Base-by-base conservation (phyloP, 345 rosid genomes). In the Aegle marmelos region DNA sequence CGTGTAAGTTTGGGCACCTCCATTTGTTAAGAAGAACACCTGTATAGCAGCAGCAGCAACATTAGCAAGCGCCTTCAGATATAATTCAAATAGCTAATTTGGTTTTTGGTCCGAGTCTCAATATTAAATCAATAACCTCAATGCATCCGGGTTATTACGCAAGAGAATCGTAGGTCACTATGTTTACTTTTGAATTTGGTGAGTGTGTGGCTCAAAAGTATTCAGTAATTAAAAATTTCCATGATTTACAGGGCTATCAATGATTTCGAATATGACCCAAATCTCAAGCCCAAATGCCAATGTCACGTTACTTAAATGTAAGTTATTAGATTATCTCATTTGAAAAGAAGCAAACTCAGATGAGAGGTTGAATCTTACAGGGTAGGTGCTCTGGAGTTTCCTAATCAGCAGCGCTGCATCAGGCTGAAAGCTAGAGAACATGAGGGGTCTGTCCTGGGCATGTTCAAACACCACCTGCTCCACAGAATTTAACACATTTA, bases 11-110 rank as follows among this genome's bases (percentile, higher is more conserved):
- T 88, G 91, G 76, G 69, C 28, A 34, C 93, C 93, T n/a, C 91
- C 94, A 82, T 90, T 87, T 31, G 94, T 92, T 77, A 90, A 82
- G 69, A 92, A 92, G 81, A 86, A 89, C 30, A 92, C 96, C 94
- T 91, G 82, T 17, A 28, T 37, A 19, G 62, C 53, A 68, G n/a
- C 66, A 68, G 10, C 74, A 45, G 16, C 66, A 72, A 3, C 74
- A 30, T 50, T 54, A 56, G 24, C 75, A 66, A 63, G 28, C n/a
- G 6, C 30, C 53, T 74, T 57, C 17, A 13, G 24, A 24, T 17
- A 53, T 21, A 5, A 70, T 21, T 45, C 16, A 50, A 9, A 70
- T 30, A 21, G 27, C n/a, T 33, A 45, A 16, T 6, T 41, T 16
- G n/a, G 34, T 9, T 37, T 66, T 14, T 27, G 2, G 17, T 17